A percentile compares a stretch with the other conserved stretches of the same genome.
Evolutionary conservation across 1,139 yeast genomes (phyloP).

Genomic region (Yamadazyma triangularis): DNA sequence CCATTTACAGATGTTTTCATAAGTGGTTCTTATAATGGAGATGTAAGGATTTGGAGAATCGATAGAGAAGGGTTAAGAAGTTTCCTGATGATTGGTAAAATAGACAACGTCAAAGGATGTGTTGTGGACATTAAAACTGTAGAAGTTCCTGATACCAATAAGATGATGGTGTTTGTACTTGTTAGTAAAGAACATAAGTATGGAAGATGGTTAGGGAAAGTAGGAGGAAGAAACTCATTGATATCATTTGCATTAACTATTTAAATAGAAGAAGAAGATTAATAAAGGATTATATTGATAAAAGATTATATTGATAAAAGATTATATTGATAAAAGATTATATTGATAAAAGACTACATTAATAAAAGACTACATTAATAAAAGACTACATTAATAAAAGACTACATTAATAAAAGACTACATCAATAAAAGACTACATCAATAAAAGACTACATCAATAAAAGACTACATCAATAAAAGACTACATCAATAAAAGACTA

Average conservation of each 20-base stretch:
- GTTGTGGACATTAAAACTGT: conserved; percentile 64
- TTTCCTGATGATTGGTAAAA: conserved; percentile 51
- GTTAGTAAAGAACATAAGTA: conserved; percentile 80
- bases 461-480: too few relatives aligned
- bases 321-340: too few relatives aligned
- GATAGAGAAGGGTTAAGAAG: conserved; percentile 54
- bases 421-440: too few relatives aligned
- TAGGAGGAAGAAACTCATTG: conserved; percentile 41
- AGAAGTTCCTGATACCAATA: conserved; percentile 50
- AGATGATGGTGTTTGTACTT: conserved; percentile 58
- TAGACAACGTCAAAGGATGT: conserved; percentile 66
- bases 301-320: too few relatives aligned
- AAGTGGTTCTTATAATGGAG: conserved; percentile 86
- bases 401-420: too few relatives aligned
- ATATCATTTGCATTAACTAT: conserved; percentile 35
- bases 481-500: too few relatives aligned
- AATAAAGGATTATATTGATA: not conserved
- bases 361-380: too few relatives aligned
- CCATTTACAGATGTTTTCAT: conserved; percentile 86
- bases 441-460: too few relatives aligned
- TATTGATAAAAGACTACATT: too few relatives aligned
- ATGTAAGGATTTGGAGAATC: conserved; percentile 71
- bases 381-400: too few relatives aligned
- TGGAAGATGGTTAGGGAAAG: conserved; percentile 69
- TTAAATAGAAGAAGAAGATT: too few relatives aligned